Evolutionary conservation across 371 early-diverging fungal genomes (phyloP).

Genomic region (Lichtheimia hyalospora): DNA sequence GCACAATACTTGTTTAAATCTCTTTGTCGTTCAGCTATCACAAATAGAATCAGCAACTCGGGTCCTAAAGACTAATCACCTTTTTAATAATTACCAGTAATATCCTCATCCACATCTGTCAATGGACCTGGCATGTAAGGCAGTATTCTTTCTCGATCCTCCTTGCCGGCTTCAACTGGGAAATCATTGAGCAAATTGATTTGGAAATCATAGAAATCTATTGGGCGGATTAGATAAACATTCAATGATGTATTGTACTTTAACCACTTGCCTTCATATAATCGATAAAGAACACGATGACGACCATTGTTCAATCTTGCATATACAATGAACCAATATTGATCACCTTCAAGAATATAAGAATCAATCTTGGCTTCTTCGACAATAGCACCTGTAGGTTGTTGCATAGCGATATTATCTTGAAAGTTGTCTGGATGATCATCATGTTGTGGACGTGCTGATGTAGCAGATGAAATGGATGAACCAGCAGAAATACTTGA

Average conservation of each 20-base stretch:
- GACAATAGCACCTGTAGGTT: slow-evolving; percentile 16
- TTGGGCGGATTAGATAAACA: not conserved
- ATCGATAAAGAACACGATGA: slow-evolving; percentile 61
- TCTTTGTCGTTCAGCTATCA: slow-evolving; percentile 49
- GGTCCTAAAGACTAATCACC: not conserved
- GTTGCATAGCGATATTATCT: slow-evolving; percentile 3
- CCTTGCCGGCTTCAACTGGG: slow-evolving; percentile 74
- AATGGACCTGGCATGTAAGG: slow-evolving; percentile 80
- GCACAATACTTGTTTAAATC: slow-evolving; percentile 71
- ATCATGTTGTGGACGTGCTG: slow-evolving; percentile 9
- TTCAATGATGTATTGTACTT: not conserved
- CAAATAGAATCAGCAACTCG: not conserved
- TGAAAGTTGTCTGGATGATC: slow-evolving; percentile 7
- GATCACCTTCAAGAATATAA: slow-evolving; percentile 60
- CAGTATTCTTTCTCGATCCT: slow-evolving; percentile 61
- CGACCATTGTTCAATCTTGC: slow-evolving; percentile 51
- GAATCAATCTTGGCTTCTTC: slow-evolving; percentile 58
- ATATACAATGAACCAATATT: slow-evolving; percentile 70
- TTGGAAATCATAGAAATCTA: slow-evolving; percentile 80
- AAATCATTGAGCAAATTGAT: slow-evolving; percentile 71
- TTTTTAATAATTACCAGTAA: slow-evolving; percentile 34
- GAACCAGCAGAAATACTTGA: slow-evolving; percentile 54
- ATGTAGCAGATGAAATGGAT: slow-evolving; percentile 11
- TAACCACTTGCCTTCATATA: slow-evolving; percentile 54
- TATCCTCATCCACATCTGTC: slow-evolving; percentile 51